A percentile compares a stretch with the other conserved stretches of the same genome.
Conservation (phyloP, 2,329 filamentous ascomycete genomes). For the Teratosphaeria epicoccoides region DNA sequence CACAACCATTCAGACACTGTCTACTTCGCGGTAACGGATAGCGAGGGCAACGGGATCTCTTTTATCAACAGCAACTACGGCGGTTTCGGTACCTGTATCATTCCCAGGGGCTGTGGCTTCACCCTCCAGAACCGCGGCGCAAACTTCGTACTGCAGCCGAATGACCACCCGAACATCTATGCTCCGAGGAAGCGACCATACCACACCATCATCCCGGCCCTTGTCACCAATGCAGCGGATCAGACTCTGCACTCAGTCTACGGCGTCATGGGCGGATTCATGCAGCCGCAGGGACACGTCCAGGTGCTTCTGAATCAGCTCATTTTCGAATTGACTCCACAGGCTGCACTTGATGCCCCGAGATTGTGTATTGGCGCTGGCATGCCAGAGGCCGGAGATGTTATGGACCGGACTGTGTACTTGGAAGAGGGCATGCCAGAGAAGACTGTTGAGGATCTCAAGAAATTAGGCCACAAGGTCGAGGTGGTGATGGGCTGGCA, state of each 20-base stretch:
- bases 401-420: conserved; percentile 55
- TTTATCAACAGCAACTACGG: conserved; percentile 96
- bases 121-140: conserved; percentile 87
- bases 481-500: conserved; percentile 54
- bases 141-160: conserved; percentile 62
- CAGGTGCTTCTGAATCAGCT: conserved; percentile 87
- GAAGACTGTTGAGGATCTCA: conserved; percentile 57
- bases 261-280: conserved; percentile 96
- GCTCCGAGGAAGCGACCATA: conserved; percentile 81
- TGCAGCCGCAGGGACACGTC: conserved; percentile 95
- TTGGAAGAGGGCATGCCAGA: conserved; percentile 72
- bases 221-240: conserved; percentile 69
- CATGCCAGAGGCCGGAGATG: conserved; percentile 50
- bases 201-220: conserved; percentile 92
- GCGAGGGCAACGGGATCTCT: conserved; percentile 75
- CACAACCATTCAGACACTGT: conserved; percentile 84
- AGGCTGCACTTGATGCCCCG: conserved; percentile 82
- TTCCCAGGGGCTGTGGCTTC: conserved; percentile 80
- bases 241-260: conserved; percentile 72
- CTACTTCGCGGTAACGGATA: conserved; percentile 80
- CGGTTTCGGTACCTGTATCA: conserved; percentile 77
- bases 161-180: conserved; percentile 66
- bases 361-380: conserved; percentile 77
- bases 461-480: conserved; percentile 61
- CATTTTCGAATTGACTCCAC: conserved; percentile 68